Evolutionary conservation across 2,329 filamentous ascomycete species (phyloP), one percentile per base, ranked within the genome.

Genomic region (Colletotrichum caudatum): DNA sequence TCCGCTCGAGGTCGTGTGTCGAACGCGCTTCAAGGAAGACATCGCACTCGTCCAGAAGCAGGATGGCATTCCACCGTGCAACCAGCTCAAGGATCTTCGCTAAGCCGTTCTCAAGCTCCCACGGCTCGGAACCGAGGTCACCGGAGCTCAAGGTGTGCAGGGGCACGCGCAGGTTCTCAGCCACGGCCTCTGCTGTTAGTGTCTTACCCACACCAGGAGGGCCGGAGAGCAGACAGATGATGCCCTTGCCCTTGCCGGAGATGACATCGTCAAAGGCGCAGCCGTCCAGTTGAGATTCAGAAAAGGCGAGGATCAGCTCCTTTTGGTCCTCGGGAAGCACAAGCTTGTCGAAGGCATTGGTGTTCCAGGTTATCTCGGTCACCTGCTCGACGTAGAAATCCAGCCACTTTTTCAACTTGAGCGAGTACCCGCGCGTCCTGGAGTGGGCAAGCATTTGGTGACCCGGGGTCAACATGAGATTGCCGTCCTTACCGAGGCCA

Each of bases 41-140:
- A 23, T 85, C 83, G 0, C 80, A 80, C 60, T 84, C 81, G 8
- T 82, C 82, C 1, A 83, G 73, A 2, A 84, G 75, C 0, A 85
- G 72, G 0, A 85, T 80, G 20, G 80, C 82, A 57, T 82, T 79
- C 84, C 83, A 85, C 4, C 29, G 71, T 5, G 92, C 90, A 1
- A 92, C 92, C 72, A 95, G 90, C 77, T 93, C 90, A 72, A 95
- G 75, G 64, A 80, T 79, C 0, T 69, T 73, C 0, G 66, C 35
- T 0, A 94, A 85, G 75, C 90, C 90, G 14, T 82, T 82, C 78
- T 94, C 93, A 0, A 95, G 86, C 20, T 87, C 86, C 70, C 87
- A 85, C 0, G 90, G 87, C 65, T 91, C 87, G 1, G 89, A 89
- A 37, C 93, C 92, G 0, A 95, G 85, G 77, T 94, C 92, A 39